Percentiles rank a stretch among this genome's conserved stretches.
Conservation (phyloP, 805 yeast genomes). For the Danielozyma ontarioensis region DNA sequence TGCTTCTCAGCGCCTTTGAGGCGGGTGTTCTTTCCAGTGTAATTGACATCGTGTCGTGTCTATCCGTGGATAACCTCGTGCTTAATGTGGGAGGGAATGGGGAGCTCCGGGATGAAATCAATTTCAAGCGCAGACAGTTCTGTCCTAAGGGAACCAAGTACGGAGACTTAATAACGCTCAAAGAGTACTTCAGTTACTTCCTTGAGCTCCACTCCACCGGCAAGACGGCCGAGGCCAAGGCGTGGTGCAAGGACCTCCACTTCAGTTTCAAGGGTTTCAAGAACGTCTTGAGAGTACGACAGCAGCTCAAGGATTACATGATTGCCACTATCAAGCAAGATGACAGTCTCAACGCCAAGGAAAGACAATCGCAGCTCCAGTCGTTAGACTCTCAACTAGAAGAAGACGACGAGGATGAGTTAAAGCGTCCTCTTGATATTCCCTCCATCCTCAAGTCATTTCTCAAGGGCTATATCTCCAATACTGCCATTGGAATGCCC, state of each 20-base stretch:
- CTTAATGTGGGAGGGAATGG: constrained; percentile 63
- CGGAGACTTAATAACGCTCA: constrained; percentile 82
- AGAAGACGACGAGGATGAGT: constrained; percentile 12
- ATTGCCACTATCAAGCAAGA: constrained; percentile 41
- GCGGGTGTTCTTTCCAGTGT: constrained; percentile 58
- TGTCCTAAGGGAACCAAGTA: constrained; percentile 66
- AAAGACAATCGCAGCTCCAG: constrained; percentile 21
- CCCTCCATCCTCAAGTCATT: constrained; percentile 70
- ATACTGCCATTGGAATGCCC: constrained; percentile 92
- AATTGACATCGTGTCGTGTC: constrained; percentile 85
- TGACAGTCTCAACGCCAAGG: constrained; percentile 19
- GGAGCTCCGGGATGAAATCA: constrained; percentile 79
- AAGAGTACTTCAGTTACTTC: constrained; percentile 65
- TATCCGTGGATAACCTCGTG: constrained; percentile 86
- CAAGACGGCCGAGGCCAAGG: constrained; percentile 51
- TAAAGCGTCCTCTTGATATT: constrained; percentile 41
- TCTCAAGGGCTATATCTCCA: constrained; percentile 74
- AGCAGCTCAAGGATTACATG: constrained; percentile 73
- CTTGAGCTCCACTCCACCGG: constrained; percentile 21
- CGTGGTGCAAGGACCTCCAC: constrained; percentile 80
- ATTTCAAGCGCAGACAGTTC: constrained; percentile 62
- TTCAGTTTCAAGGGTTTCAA: constrained; percentile 75
- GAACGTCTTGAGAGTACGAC: constrained; percentile 69
- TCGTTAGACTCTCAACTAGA: constrained; percentile 20
- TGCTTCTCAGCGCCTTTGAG: constrained; percentile 65